A percentile compares a stretch with the other conserved stretches of the same genome.
phyloP scores from a whole-genome alignment of 2,329 filamentous ascomycete species.

The Alternaria triticimaculans region DNA sequence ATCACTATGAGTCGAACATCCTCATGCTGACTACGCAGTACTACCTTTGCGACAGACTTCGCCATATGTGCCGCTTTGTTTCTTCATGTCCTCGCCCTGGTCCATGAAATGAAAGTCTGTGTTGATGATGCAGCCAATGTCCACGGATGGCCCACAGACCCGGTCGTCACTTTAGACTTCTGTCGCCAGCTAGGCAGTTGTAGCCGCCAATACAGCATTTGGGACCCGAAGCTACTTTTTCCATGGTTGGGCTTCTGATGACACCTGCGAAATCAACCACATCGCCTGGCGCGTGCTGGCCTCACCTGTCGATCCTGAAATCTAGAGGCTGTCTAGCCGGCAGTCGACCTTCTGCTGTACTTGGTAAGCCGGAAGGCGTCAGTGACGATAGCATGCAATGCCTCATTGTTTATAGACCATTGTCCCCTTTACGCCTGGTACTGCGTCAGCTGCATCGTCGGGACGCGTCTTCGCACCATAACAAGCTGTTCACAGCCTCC shows the following conservation, averaged over 20 bases:
- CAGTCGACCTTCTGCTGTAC: background rate
- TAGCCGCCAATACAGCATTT: background rate
- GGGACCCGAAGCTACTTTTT: background rate
- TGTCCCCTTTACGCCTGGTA: background rate
- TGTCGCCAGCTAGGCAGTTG: background rate
- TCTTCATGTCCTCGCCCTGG: background rate
- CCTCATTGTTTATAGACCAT: background rate
- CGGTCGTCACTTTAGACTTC: constrained; percentile 1
- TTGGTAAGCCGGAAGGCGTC: background rate
- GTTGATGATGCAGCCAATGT: background rate
- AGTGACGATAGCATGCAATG: background rate
- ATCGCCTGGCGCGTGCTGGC: background rate
- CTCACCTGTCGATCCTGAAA: background rate
- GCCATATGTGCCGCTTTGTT: background rate
- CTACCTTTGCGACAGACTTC: background rate
- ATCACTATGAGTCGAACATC: background rate
- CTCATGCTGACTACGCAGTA: background rate
- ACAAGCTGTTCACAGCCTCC: background rate
- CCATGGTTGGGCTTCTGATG: background rate
- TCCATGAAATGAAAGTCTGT: background rate
- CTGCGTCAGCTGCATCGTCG: background rate
- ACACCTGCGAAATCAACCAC: background rate
- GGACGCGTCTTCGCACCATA: background rate
- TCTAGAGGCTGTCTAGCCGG: background rate
- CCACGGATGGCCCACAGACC: constrained; percentile 2